These are phyloP conservation scores for Solanum rostratum DNA, from an alignment of 257 asterid genomes.

Conservation along the genomic window DNA sequence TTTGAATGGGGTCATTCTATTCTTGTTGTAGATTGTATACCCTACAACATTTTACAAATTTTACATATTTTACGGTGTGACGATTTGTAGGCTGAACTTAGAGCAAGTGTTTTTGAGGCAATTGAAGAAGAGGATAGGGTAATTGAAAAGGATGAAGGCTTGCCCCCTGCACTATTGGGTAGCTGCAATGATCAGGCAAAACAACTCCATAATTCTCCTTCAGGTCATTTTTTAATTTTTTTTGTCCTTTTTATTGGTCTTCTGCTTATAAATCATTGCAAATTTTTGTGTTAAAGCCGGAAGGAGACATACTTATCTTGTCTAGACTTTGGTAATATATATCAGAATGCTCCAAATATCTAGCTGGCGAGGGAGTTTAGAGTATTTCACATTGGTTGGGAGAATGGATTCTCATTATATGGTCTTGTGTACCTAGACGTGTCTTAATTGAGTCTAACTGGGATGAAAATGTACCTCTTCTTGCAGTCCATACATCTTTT, in stretches of 20 bases:
- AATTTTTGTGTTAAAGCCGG: background rate
- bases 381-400: background rate
- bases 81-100: conserved; percentile 67
- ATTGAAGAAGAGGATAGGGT: conserved; percentile 90
- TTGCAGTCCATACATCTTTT: background rate
- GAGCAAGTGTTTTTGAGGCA: conserved; percentile 98
- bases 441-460: background rate
- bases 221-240: conserved; percentile 34
- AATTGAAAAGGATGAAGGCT: conserved; percentile 65
- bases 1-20: background rate
- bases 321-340: background rate
- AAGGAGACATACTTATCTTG: background rate
- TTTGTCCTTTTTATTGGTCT: background rate
- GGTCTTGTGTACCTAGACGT: background rate
- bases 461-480: background rate
- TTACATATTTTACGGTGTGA: background rate
- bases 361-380: background rate
- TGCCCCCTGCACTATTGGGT: conserved; percentile 93
- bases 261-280: background rate
- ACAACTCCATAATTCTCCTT: conserved; percentile 89
- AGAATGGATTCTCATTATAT: background rate
- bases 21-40: background rate
- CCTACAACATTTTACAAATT: background rate
- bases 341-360: background rate
- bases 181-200: conserved; percentile 96